Conservation (phyloP, 129 eudicot species). For the Flaveria trinervia region DNA sequence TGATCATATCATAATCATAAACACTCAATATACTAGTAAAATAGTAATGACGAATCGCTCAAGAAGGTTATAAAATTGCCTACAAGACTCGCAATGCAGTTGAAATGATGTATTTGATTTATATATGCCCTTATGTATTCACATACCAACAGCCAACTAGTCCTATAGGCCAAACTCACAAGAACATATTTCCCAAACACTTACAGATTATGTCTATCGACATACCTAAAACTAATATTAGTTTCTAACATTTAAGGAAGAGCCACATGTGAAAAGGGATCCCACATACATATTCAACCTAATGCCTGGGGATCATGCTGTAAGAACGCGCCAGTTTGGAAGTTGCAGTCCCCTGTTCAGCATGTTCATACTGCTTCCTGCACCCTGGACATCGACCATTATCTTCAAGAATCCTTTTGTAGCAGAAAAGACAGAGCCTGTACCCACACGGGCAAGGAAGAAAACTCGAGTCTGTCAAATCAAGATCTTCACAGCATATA, state of each 20-base stretch:
- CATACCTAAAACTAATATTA: conserved; percentile 50
- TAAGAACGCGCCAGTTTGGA: conserved; percentile 59
- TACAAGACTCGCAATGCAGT: conserved; percentile 16
- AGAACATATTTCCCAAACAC: conserved; percentile 40
- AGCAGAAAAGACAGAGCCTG: conserved; percentile 88
- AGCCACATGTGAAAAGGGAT: conserved; percentile 33
- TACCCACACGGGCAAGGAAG: conserved; percentile 83
- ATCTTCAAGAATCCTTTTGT: conserved; percentile 78
- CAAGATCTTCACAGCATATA: conserved; percentile 87
- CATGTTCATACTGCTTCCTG: conserved; percentile 61
- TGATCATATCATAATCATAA: conserved; percentile 19
- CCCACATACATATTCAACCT: conserved; percentile 47
- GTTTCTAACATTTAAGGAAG: conserved; percentile 38
- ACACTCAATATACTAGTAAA: conserved; percentile 9
- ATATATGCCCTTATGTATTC: conserved; percentile 66
- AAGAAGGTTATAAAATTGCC: conserved; percentile 22
- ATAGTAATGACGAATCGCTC: conserved; percentile 16
- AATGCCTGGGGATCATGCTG: conserved; percentile 74
- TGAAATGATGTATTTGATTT: conserved; percentile 43
- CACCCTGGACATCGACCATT: conserved; percentile 79
- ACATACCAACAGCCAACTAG: conserved; percentile 47
- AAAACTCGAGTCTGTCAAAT: conserved; percentile 71
- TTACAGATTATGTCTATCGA: conserved; percentile 45
- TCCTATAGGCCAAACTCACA: conserved; percentile 50
- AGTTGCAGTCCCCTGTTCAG: conserved; percentile 43